Base-by-base conservation (phyloP, 108 stramenopile genomes). In the Pseudonitzschia multiseries region DNA sequence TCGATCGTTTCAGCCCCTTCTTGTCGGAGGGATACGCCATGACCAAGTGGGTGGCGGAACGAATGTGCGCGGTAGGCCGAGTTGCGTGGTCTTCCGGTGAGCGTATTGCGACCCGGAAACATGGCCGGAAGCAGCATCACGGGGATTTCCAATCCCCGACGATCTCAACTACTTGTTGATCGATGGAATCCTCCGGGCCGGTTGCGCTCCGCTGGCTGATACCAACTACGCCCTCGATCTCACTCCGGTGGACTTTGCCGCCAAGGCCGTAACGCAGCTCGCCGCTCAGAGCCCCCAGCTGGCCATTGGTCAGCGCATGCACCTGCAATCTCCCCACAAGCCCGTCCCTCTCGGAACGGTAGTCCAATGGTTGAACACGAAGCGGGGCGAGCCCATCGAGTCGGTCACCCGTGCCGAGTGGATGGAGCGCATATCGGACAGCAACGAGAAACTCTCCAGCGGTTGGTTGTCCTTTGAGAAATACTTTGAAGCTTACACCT, bases 41-140 rank as follows among this genome's bases (percentile, higher is more conserved):
- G 73, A 83, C 83, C 43, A 92, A 92, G 61, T 92, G 91, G 91
- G 91, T 89, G 42, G 87, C 89, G 9, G 91, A 92, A 73, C 71
- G 83, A 65, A 80, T 92, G 79, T 83, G 85, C 54, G 63, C 66
- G 26, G 79, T 87, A 51, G n/a, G 91, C 88, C 22, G 69, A 77
- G 57, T 62, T 64, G 8, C 67, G 84, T n/a, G 91, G 91, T 15
- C 77, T 92, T 5, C 89, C 91, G 8, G 74, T 83, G 8, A 79
- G 81, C 41, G 68, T 89, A 28, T 56, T 92, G 53, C 75, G 91
- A 28, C 87, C 83, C 18, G 91, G 91, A 17, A 92, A 92, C 63
- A 87, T 92, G 78, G 85, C 84, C 21, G 83, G 86, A 41, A 76
- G 79, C 31, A 69, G 70, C 21, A n/a, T 22, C n/a, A 86, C 85